Percentiles rank a stretch among this genome's conserved stretches.
Conservation (phyloP, 257 asterid species). For the Verbascum thapsus region DNA sequence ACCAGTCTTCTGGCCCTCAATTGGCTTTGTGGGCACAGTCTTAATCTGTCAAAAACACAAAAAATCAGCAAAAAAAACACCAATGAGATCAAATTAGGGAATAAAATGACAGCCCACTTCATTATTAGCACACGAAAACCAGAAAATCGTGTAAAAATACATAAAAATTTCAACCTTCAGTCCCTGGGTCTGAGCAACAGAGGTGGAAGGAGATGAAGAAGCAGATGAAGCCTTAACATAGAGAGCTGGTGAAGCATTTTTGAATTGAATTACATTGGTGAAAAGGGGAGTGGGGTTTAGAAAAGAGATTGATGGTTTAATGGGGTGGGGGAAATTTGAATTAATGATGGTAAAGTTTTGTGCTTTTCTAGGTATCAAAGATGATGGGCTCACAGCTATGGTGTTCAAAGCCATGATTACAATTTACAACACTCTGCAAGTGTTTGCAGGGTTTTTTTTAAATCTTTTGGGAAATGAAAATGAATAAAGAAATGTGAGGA, state of each 20-base stretch:
- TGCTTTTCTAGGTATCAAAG: constrained; percentile 31
- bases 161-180: constrained; percentile 57
- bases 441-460: background rate
- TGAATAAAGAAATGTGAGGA: constrained; percentile 22
- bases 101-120: constrained; percentile 11
- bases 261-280: constrained; percentile 32
- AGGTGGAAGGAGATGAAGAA: constrained; percentile 52
- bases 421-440: background rate
- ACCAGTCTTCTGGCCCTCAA: constrained; percentile 96
- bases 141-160: background rate
- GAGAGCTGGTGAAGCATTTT: constrained; percentile 26
- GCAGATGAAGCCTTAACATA: constrained; percentile 51
- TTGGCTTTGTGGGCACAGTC: constrained; percentile 70
- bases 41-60: constrained; percentile 48
- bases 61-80: background rate
- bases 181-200: constrained; percentile 56
- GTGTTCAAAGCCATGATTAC: constrained; percentile 46
- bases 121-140: background rate
- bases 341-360: constrained; percentile 28
- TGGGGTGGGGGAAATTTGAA: constrained; percentile 20
- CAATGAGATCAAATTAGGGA: constrained; percentile 2
- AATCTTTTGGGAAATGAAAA: constrained; percentile 4
- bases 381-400: constrained; percentile 37
- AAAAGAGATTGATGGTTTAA: constrained; percentile 39
- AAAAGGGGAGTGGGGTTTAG: constrained; percentile 41